These are phyloP conservation scores for Gracilaria vermiculophylla DNA, from an alignment of 23 red algal genomes.

Conservation along the genomic window DNA sequence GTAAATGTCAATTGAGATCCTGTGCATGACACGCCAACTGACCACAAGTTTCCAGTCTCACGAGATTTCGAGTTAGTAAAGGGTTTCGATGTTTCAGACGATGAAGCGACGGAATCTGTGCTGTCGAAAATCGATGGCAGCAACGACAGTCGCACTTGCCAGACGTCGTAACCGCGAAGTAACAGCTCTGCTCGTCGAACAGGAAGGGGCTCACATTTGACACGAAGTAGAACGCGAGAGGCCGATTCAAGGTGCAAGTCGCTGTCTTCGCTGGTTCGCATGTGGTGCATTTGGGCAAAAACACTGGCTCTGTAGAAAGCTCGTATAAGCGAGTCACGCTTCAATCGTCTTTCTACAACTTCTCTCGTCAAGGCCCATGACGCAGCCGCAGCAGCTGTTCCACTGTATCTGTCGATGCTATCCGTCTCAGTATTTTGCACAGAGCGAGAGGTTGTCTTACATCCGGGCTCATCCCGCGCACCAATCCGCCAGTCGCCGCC, in stretches of 20 bases:
- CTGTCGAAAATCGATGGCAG: slow-evolving; percentile 80
- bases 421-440: slow-evolving; percentile 35
- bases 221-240: slow-evolving; percentile 52
- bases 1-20: slow-evolving; percentile 79
- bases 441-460: slow-evolving; percentile 1
- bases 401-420: slow-evolving; percentile 65
- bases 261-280: slow-evolving; percentile 42
- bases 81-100: not conserved
- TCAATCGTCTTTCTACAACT: slow-evolving; percentile 67
- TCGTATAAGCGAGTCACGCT: slow-evolving; percentile 70
- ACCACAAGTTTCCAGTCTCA: slow-evolving; percentile 57
- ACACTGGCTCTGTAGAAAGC: slow-evolving; percentile 70
- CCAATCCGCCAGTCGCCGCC: slow-evolving; percentile 44
- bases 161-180: slow-evolving; percentile 65
- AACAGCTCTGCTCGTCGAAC: slow-evolving; percentile 67
- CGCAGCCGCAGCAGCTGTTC: slow-evolving; percentile 71
- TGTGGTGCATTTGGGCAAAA: slow-evolving; percentile 54
- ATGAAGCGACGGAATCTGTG: slow-evolving; percentile 23
- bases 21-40: slow-evolving; percentile 71
- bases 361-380: slow-evolving; percentile 79
- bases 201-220: slow-evolving; percentile 81
- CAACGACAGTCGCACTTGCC: slow-evolving; percentile 75
- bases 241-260: slow-evolving; percentile 71
- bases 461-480: not conserved
- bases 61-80: not conserved